Percentiles rank a stretch among this genome's conserved stretches.
Evolutionary conservation across 2,329 filamentous ascomycete species (phyloP).

Genomic region (Epichloe bromicola): DNA sequence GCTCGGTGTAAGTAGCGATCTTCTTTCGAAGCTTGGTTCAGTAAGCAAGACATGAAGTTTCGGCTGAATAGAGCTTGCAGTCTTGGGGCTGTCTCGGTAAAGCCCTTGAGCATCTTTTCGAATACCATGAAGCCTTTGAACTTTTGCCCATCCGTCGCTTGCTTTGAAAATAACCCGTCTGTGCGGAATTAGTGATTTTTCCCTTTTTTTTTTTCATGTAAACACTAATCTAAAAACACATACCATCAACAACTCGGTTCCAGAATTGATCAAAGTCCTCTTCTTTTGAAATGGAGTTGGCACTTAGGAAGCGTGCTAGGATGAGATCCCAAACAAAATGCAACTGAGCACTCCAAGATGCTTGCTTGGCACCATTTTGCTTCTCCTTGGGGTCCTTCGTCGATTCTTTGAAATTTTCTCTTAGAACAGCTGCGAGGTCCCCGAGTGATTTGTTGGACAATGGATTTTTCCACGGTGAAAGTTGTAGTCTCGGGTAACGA

Average conservation of each 20-base stretch:
- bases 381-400: constrained; percentile 31
- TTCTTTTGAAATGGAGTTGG: constrained; percentile 19
- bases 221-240: constrained; percentile 20
- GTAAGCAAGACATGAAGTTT: constrained; percentile 69
- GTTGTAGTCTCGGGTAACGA: constrained; percentile 48
- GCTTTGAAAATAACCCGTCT: constrained; percentile 75
- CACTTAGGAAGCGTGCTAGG: constrained; percentile 38
- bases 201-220: not conserved
- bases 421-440: constrained; percentile 63
- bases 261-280: constrained; percentile 65
- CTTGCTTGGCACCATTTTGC: constrained; percentile 42
- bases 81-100: constrained; percentile 32
- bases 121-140: constrained; percentile 86
- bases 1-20: constrained; percentile 71
- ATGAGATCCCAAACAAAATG: constrained; percentile 84
- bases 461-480: constrained; percentile 68
- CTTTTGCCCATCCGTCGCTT: constrained; percentile 77
- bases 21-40: constrained; percentile 68
- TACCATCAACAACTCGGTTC: constrained; percentile 75
- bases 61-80: constrained; percentile 59
- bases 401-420: constrained; percentile 52
- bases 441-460: constrained; percentile 54
- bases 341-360: constrained; percentile 66
- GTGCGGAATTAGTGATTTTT: constrained; percentile 12
- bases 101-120: constrained; percentile 52